Base-by-base conservation (phyloP, 2,329 filamentous ascomycete species). In the Penicillium sp. region DNA sequence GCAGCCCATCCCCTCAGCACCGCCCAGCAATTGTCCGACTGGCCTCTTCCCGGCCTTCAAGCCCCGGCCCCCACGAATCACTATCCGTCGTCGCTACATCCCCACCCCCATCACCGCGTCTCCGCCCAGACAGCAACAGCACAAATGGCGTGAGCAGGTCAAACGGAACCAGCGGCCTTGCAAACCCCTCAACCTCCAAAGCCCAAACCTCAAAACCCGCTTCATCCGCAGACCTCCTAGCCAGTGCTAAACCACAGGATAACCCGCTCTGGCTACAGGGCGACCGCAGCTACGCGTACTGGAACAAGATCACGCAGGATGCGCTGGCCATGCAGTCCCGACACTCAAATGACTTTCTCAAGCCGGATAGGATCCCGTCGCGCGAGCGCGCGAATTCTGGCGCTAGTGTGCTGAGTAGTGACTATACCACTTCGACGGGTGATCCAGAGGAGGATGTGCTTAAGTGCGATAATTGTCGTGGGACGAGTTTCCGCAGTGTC, bases 401-500 rank as follows among this genome's bases (percentile, higher is more conserved):
- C 9, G 28, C 78, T 2, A 88, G 84, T 63, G 76, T 75, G 41
- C 69, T 88, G 42, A 88, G 83, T 67, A 85, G 82, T 59, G 83
- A 85, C 61, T 76, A 78, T 55, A 75, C 72, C 3, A 79, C 74
- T 22, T 76, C 46, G 47, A 68, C 57, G 19, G 73, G 67, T 5
- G 74, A 75, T 9, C 73, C 72, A 14, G 77, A 78, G 4, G 78
- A 75, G 9, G 79, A 80, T 19, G 75, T 76, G n/a, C 78, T 83
- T 61, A 77, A 71, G 25, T 89, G 87, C 64, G 74, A 77, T 22
- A 79, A 78, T 57, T 90, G 88, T 65, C 80, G 81, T 5, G 80
- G 82, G 1, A 80, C 73, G 19, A 84, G 85, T 57, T 90, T 90
- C 61, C 83, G 83, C 60, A 82, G 82, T 1, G 84, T 80, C 61